Percentiles rank a stretch among this genome's conserved stretches.
Evolutionary conservation across 441 rosid genomes (phyloP).

Genomic region (Erodium trifolium): DNA sequence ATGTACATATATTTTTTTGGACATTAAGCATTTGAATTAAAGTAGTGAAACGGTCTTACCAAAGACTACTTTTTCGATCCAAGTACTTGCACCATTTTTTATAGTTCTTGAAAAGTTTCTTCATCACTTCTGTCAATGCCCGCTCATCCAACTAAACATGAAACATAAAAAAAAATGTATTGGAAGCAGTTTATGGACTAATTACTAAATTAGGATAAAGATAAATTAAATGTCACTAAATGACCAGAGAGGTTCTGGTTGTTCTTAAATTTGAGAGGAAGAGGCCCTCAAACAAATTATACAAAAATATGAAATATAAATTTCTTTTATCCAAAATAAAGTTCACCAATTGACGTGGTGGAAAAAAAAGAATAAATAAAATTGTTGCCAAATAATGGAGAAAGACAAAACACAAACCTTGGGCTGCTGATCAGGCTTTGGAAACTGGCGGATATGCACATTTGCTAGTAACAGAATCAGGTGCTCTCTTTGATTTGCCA

Average conservation of each 20-base stretch:
- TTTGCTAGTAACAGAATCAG: conserved; percentile 87
- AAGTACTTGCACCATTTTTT: conserved; percentile 98
- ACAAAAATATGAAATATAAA: no score
- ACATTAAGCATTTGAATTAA: no score
- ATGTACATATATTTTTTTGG: no score
- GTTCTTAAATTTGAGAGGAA: no score
- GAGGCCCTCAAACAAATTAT: no score
- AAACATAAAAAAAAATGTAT: conserved; percentile 2
- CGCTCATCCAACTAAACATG: conserved; percentile 76
- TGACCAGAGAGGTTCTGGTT: no score
- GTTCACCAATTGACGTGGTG: no score
- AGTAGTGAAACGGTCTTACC: conserved; percentile 36
- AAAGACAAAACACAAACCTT: conserved; percentile 47
- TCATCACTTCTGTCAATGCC: conserved; percentile 93
- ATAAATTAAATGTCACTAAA: no score
- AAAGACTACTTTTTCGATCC: conserved; percentile 91
- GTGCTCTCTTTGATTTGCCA: conserved; percentile 99
- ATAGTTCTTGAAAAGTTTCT: conserved; percentile 93
- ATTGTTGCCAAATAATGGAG: no score
- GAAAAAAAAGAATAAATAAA: no score
- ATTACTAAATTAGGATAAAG: not conserved
- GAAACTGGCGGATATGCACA: conserved; percentile 90
- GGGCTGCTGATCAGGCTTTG: conserved; percentile 96
- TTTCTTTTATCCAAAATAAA: no score
- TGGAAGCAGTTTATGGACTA: not conserved